Evolutionary conservation across 2,329 filamentous ascomycete genomes (phyloP), one percentile per base, ranked within the genome.

Genomic region (Fusarium beomiforme): DNA sequence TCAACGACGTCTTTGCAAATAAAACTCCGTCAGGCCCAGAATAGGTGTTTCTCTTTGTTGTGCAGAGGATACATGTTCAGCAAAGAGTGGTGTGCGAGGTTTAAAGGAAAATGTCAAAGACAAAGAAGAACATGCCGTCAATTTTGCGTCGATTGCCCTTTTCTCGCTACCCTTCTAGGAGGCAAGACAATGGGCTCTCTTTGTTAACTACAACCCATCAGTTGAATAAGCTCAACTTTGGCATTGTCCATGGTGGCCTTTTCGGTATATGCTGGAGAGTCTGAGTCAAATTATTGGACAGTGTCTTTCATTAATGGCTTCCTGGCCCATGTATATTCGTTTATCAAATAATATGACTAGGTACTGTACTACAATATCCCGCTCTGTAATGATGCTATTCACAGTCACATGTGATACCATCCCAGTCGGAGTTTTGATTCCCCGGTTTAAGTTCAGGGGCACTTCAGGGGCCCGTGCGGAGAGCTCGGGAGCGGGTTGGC

Each of bases 401-500:
- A 24, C 39, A 61, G 23, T 66, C 29, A 61, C 64, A 67, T 67
- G 64, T 67, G 64, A 67, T 60, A 51, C 49, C 24, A 41, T 39
- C 50, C 17, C 43, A 19, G 11, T 41, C 64, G 64, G 64, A 67
- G 37, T 68, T 67, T 46, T 68, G 64, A 67, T 68, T 68, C 49
- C 62, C 70, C 70, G 70, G 33, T 31, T 56, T 51, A 37, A 51
- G 47, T 51, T 72, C 67, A 72, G 70, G 70, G 70, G 70, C 39
- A 58, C 12, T 49, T 21, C 46, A 64, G 56, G 55, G 56, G 65
- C 41, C 69, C 55, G 66, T 72, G 62, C 69, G 60, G 65, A 59
- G 55, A 68, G 66, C 64, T 70, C 54, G 70, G 65, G 53, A 71
- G 51, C 42, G 62, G 63, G 37, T 51, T 70, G 65, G 66, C 37